Conservation (phyloP, 2,329 filamentous ascomycete genomes). For the Aspergillus alliaceus region DNA sequence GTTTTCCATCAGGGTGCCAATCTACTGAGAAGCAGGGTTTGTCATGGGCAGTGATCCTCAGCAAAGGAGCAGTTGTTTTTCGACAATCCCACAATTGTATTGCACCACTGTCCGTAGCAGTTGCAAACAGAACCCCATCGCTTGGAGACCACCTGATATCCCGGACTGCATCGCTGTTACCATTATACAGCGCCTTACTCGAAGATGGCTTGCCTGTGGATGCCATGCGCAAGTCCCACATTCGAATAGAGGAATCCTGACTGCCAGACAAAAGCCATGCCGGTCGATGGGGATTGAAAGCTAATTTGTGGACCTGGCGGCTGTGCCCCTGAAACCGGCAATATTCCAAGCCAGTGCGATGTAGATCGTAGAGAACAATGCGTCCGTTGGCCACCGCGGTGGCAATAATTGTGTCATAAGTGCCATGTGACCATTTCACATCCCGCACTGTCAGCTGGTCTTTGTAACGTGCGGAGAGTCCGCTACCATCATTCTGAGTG, state of each 20-base stretch:
- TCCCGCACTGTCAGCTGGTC: constrained; percentile 64
- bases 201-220: constrained; percentile 52
- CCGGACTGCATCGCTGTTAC: constrained; percentile 61
- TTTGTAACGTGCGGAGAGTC: constrained; percentile 51
- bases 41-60: constrained; percentile 63
- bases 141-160: constrained; percentile 66
- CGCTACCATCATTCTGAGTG: constrained; percentile 48
- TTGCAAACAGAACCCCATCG: constrained; percentile 62
- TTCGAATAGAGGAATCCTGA: constrained; percentile 63
- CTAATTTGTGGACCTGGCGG: constrained; percentile 65
- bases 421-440: constrained; percentile 67
- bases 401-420: constrained; percentile 60
- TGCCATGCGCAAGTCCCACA: constrained; percentile 64
- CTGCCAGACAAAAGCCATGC: constrained; percentile 63
- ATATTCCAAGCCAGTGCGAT: constrained; percentile 60
- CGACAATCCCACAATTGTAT: constrained; percentile 66
- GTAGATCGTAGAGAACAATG: constrained; percentile 65
- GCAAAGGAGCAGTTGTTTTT: constrained; percentile 55
- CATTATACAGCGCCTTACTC: constrained; percentile 56
- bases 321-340: constrained; percentile 64
- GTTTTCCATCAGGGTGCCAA: constrained; percentile 67
- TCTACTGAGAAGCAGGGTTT: constrained; percentile 62
- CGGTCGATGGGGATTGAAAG: constrained; percentile 63
- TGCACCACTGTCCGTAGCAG: constrained; percentile 63
- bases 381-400: constrained; percentile 66